Evolutionary conservation across 1,284 basidiomycete genomes (phyloP).

Genomic region (Ustilago hordei): DNA sequence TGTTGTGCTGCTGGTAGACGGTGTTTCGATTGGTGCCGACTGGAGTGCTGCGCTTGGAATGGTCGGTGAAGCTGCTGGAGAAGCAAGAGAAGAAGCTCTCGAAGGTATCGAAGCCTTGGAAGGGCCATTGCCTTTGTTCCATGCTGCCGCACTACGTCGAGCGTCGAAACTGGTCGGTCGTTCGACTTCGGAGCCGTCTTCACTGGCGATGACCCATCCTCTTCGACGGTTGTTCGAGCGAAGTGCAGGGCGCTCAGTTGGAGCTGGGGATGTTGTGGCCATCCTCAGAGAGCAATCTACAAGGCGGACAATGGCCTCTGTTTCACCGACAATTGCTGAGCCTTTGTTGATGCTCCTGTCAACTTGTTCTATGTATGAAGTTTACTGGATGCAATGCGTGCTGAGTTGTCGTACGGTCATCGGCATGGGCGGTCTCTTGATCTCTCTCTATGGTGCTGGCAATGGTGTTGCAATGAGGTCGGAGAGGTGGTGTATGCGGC

Average conservation of each 20-base stretch:
- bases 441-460: not conserved
- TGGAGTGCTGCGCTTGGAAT: slow-evolving; percentile 4
- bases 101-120: slow-evolving; percentile 47
- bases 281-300: not conserved
- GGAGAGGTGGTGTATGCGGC: not conserved
- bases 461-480: not conserved
- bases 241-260: slow-evolving; percentile 6
- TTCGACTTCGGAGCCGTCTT: slow-evolving; percentile 27
- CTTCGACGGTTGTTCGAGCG: slow-evolving; percentile 36
- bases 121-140: slow-evolving; percentile 51
- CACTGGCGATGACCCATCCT: slow-evolving; percentile 51
- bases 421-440: not conserved
- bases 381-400: not conserved
- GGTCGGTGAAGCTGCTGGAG: slow-evolving; percentile 14
- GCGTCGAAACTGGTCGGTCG: slow-evolving; percentile 38
- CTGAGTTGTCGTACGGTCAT: not conserved
- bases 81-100: slow-evolving; percentile 35
- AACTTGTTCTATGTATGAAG: not conserved
- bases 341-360: not conserved
- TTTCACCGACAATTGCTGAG: not conserved
- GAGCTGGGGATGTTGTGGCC: slow-evolving; percentile 6
- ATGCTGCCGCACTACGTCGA: slow-evolving; percentile 38
- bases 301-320: slow-evolving; percentile 1
- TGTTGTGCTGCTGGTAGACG: not conserved
- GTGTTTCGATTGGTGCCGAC: not conserved